phyloP scores from a whole-genome alignment of 1,284 basidiomycete genomes.

The Butyriboletus appendiculatus region DNA sequence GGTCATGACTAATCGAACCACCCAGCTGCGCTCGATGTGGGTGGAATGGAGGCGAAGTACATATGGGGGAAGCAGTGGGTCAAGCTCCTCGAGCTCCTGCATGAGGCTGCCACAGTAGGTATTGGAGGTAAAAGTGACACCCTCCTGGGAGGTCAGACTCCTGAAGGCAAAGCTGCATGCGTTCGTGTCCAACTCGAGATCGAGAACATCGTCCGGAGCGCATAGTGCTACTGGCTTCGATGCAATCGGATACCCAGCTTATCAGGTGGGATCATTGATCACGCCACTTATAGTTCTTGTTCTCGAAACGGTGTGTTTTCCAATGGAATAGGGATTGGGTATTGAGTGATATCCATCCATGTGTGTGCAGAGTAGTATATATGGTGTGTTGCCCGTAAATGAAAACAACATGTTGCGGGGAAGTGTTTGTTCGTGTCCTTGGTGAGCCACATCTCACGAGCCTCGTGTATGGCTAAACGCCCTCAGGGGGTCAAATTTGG shows the following conservation, averaged over 20 bases:
- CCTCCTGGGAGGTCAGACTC: conserved; percentile 53
- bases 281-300: conserved; percentile 18
- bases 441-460: conserved; percentile 9
- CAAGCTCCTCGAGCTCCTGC: conserved; percentile 71
- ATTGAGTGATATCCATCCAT: conserved; percentile 12
- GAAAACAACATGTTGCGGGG: conserved; percentile 31
- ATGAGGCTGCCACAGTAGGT: conserved; percentile 60
- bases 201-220: conserved; percentile 54
- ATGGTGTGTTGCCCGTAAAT: conserved; percentile 21
- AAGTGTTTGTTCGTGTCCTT: conserved; percentile 15
- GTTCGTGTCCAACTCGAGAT: conserved; percentile 63
- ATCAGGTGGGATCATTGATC: background rate
- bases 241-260: background rate
- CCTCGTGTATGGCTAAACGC: conserved; percentile 20
- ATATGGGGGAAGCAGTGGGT: conserved; percentile 80
- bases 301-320: conserved; percentile 7
- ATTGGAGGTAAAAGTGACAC: conserved; percentile 36
- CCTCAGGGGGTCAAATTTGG: conserved; percentile 14
- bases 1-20: conserved; percentile 14
- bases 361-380: too few species aligned
- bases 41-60: conserved; percentile 58
- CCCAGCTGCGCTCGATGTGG: conserved; percentile 72
- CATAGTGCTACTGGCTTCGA: conserved; percentile 16
- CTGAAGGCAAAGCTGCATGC: conserved; percentile 61
- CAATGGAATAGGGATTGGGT: conserved; percentile 8